Evolutionary conservation across 352 stramenopile species (phyloP), one percentile per base, ranked within the genome.

Genomic region (Elongisporangium senticosum): DNA sequence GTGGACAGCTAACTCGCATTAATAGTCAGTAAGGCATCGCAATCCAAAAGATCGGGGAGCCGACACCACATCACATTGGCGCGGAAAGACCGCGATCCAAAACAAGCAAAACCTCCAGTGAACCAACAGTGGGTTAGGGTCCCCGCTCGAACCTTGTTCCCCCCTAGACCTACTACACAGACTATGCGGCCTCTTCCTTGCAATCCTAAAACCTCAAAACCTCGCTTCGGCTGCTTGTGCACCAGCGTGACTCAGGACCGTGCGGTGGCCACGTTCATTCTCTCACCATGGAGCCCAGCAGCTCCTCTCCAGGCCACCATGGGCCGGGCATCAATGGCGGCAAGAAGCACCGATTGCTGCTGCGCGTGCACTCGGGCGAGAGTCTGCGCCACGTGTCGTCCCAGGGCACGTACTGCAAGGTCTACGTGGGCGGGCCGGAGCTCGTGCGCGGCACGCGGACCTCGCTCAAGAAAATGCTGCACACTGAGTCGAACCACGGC

Each of bases 401-500:
- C n/a, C 71, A 88, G 10, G 83, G 83, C 23, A 82, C 72, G 4
- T 90, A 88, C 71, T 90, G 80, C 62, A 89, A 89, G 47, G 33
- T 89, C 48, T 87, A 85, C 58, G 67, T 92, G 15, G 75, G 72
- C n/a, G 62, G 68, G 24, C 65, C 59, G 15, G 83, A 86, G 43
- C 79, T 86, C 65, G 66, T 78, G 22, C 62, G 58, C 49, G 65
- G 74, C 20, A 69, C 71, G 40, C 60, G 68, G 21, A 40, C 75
- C 51, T 74, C 75, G 65, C 37, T 68, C 48, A 64, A 65, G 39
- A 53, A 62, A 19, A 57, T 68, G 15, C 23, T 66, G 24, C 58
- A 58, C 23, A 4, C 20, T 43, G 21, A 43, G 23, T 26, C 23
- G 5, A 26, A 26, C 23, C 23, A 26, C 13, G 33, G 33, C 33